Evolutionary conservation across 176 grass and related monocot genomes (phyloP), one percentile per base, ranked within the genome.

Genomic region (Chloris gayana): DNA sequence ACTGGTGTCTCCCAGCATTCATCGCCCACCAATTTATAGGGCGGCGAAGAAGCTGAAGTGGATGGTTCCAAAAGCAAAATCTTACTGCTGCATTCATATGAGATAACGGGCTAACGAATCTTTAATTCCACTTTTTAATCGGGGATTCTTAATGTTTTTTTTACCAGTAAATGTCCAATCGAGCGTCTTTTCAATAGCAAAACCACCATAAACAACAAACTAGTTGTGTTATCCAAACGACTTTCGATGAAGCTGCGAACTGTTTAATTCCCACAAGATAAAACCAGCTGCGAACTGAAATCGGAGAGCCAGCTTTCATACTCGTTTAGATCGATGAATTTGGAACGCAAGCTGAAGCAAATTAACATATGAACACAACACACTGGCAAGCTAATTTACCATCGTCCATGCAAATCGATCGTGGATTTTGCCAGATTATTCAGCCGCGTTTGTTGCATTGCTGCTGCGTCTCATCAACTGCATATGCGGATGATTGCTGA

Each of bases 11-110:
- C 68, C 68, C 3, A 3, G 19, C 6, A 19, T 3, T 47, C 6
- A 63, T 63, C 41, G 61, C 51, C 2, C 29, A 13, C 22, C 22
- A n/a, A 81, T 85, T 69, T 74, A 67, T 86, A 42, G 14, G 25
- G 14, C 37, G 21, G 4, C 15, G 11, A n/a, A n/a, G 14, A 57
- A 56, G 6, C 22, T 24, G 53, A 6, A 37, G 7, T 37, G 35
- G 22, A 57, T 57, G 53, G 51, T 54, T 54, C 51, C 0, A 37
- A 37, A 49, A 49, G 17, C 39, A 42, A 42, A 42, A 11, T 42
- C 39, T 3, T 47, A 47, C 11, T 47, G 45, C 45, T 47, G 11
- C 14, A 3, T 47, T 47, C 14, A 14, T 46, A 14, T 46, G 12
- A 1, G n/a, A n/a, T n/a, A n/a, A n/a, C n/a, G n/a, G n/a, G n/a